phyloP scores from a whole-genome alignment of 2,329 filamentous ascomycete genomes.

The Dothiorella sarmentorum region DNA sequence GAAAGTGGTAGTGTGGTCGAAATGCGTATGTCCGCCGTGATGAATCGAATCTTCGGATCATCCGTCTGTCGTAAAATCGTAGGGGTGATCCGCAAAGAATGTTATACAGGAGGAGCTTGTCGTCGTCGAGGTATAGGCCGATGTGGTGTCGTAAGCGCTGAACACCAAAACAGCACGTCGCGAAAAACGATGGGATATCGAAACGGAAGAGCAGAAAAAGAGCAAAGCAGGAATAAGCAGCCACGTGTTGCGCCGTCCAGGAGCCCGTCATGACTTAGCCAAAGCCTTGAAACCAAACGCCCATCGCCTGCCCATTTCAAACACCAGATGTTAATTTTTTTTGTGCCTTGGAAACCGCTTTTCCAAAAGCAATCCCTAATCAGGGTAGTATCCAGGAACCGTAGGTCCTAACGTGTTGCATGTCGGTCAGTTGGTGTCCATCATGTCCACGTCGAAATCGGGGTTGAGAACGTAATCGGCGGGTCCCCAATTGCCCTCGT shows the following conservation, averaged over 20 bases:
- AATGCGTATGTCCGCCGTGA: slow-evolving; percentile 9
- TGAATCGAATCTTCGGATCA: slow-evolving; percentile 14
- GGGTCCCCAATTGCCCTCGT: slow-evolving; percentile 93
- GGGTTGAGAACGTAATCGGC: slow-evolving; percentile 59
- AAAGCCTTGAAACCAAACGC: slow-evolving; percentile 14
- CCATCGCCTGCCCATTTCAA: slow-evolving; percentile 6
- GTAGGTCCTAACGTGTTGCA: neutral
- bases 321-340: slow-evolving; percentile 6
- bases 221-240: slow-evolving; percentile 10
- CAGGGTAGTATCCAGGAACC: neutral
- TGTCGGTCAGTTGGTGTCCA: slow-evolving; percentile 46
- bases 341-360: neutral
- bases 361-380: neutral
- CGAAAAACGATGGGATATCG: slow-evolving; percentile 17
- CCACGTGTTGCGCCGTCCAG: slow-evolving; percentile 3
- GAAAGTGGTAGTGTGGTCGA: slow-evolving; percentile 14
- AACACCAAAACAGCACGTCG: slow-evolving; percentile 15
- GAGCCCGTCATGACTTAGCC: slow-evolving; percentile 12
- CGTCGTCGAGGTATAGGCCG: slow-evolving; percentile 5
- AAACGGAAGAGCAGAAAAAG: slow-evolving; percentile 14
- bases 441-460: slow-evolving; percentile 57
- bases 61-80: slow-evolving; percentile 9
- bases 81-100: slow-evolving; percentile 15
- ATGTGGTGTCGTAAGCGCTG: slow-evolving; percentile 16
- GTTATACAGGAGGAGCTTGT: slow-evolving; percentile 9